Conservation (phyloP, 805 yeast genomes). For the Isabelozyma gotoi region DNA sequence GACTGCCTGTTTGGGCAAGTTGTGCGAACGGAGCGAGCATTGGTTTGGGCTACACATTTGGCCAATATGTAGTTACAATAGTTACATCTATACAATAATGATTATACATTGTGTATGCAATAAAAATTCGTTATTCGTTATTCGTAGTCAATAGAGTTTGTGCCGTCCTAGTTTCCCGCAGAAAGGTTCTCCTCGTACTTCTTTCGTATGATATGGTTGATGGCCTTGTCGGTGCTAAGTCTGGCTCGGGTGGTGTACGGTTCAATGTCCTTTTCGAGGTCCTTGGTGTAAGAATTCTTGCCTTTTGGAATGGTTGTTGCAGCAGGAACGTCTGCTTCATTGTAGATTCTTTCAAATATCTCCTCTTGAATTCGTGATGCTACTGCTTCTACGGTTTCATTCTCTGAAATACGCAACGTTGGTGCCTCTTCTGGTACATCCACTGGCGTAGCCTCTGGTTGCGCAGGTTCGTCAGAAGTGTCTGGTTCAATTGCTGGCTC, state of each 20-base stretch:
- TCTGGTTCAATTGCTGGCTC: background rate
- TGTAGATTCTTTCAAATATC: conserved; percentile 9
- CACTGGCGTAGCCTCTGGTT: background rate
- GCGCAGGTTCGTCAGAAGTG: too few relatives aligned
- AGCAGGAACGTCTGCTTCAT: conserved; percentile 8
- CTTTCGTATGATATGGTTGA: conserved; percentile 25
- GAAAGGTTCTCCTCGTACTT: conserved; percentile 13
- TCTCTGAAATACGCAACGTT: conserved; percentile 8
- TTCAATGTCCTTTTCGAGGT: conserved; percentile 29
- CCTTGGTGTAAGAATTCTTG: conserved; percentile 20
- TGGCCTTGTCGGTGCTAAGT: conserved; percentile 22
- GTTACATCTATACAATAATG: too few relatives aligned
- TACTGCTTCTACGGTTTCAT: conserved; percentile 28
- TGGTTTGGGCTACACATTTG: background rate
- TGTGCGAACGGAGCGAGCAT: background rate
- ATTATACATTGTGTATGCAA: background rate
- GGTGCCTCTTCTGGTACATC: conserved; percentile 1
- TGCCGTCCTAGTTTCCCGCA: background rate
- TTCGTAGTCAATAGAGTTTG: background rate
- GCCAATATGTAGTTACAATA: background rate
- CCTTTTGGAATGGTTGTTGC: background rate
- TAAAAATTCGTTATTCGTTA: too few relatives aligned
- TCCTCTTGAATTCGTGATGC: conserved; percentile 22
- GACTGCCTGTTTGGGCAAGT: background rate
- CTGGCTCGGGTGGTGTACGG: conserved; percentile 25